phyloP scores from a whole-genome alignment of 108 stramenopile species.

The Nitzschia inconspicua region DNA sequence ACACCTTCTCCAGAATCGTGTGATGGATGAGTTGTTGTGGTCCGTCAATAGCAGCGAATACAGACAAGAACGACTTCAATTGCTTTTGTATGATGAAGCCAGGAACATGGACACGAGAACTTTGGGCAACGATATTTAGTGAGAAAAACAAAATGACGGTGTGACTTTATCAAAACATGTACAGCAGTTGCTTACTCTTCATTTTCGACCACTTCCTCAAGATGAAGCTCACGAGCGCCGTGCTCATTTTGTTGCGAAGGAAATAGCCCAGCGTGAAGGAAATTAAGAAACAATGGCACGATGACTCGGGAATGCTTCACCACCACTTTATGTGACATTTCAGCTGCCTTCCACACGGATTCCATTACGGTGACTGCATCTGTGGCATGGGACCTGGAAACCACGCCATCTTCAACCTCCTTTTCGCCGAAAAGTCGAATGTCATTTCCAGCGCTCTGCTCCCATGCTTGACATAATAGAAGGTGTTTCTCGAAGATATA shows the following conservation, averaged over 20 bases:
- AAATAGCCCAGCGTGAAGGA: constrained; percentile 73
- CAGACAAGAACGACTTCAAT: constrained; percentile 61
- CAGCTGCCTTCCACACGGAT: constrained; percentile 64
- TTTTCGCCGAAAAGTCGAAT: constrained; percentile 38
- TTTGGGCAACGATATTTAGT: not conserved
- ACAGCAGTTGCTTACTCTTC: constrained; percentile 3
- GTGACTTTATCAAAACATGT: too few relatives aligned
- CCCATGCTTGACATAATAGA: constrained; percentile 55
- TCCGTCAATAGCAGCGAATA: constrained; percentile 72
- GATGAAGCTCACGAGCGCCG: constrained; percentile 55
- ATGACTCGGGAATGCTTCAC: constrained; percentile 65
- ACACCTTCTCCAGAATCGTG: constrained; percentile 47
- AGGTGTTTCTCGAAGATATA: constrained; percentile 22
- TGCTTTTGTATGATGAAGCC: constrained; percentile 45
- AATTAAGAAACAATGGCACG: constrained; percentile 78
- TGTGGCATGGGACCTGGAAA: constrained; percentile 44
- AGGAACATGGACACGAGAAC: constrained; percentile 20
- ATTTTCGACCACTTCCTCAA: constrained; percentile 27
- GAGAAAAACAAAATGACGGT: not conserved
- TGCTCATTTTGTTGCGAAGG: constrained; percentile 65
- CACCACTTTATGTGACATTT: constrained; percentile 48
- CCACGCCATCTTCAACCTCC: constrained; percentile 36
- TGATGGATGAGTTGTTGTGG: constrained; percentile 77
- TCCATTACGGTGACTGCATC: constrained; percentile 57
- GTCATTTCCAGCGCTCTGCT: constrained; percentile 42